A percentile compares a stretch with the other conserved stretches of the same genome.
Conservation (phyloP, 345 rosid species). For the Hibiscus syriacus region DNA sequence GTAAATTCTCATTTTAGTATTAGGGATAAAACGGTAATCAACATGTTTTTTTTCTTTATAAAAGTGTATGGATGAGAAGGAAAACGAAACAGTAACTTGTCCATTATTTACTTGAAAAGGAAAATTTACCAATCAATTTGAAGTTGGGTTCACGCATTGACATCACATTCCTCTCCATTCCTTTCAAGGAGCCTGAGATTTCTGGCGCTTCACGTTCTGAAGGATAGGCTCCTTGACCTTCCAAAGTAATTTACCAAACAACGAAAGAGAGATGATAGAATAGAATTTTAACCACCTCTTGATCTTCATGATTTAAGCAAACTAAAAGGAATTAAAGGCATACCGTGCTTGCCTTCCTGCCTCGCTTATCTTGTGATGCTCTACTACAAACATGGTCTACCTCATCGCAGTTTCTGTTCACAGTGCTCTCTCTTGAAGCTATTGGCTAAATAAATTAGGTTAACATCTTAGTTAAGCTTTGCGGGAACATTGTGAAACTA, state of each 20-base stretch:
- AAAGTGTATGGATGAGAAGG: background rate
- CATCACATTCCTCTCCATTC: background rate
- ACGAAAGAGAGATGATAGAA: background rate
- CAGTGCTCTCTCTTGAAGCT: constrained; percentile 78
- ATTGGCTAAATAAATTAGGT: constrained; percentile 42
- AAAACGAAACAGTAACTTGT: background rate
- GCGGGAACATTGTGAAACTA: background rate
- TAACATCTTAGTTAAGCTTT: constrained; percentile 1
- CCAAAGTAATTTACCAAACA: background rate
- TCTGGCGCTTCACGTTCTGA: constrained; percentile 72
- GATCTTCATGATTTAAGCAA: background rate
- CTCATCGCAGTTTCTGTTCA: constrained; percentile 34
- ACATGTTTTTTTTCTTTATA: background rate
- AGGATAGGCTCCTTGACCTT: constrained; percentile 95
- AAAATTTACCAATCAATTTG: background rate
- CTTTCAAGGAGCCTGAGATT: constrained; percentile 45
- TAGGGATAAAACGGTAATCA: background rate
- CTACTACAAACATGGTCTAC: constrained; percentile 35
- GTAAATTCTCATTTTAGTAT: background rate
- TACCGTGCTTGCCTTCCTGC: constrained; percentile 87
- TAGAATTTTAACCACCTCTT: background rate
- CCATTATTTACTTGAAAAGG: background rate
- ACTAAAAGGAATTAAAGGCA: constrained; percentile 3
- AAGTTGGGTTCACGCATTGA: background rate
- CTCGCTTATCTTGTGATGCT: constrained; percentile 55